Percentiles rank a stretch among this genome's conserved stretches.
phyloP scores from a whole-genome alignment of 805 yeast species.

The Pichia paraexigua region DNA sequence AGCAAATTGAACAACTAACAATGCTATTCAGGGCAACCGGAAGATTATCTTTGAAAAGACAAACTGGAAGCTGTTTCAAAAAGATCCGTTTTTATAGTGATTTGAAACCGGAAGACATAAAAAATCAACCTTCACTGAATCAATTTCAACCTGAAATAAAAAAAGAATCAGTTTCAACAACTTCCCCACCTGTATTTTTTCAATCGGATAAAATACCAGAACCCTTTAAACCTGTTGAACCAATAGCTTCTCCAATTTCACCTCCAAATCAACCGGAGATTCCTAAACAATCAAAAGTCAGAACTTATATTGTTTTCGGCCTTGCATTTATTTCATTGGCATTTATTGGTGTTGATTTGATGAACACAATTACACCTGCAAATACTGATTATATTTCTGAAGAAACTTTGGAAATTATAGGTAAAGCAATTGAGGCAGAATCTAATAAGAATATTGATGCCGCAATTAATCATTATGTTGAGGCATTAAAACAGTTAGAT shows the following conservation, averaged over 20 bases:
- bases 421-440: constrained; percentile 15
- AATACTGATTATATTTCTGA: constrained; percentile 10
- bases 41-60: not conserved
- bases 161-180: not conserved
- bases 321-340: not conserved
- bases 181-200: constrained; percentile 2
- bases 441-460: constrained; percentile 41
- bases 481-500: constrained; percentile 59
- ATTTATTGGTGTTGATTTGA: not conserved
- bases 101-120: not conserved
- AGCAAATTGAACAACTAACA: not conserved
- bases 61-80: not conserved
- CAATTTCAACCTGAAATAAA: constrained; percentile 1
- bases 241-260: not conserved
- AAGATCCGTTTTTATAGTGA: not conserved
- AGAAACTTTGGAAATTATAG: constrained; percentile 9
- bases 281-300: not conserved
- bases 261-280: not conserved
- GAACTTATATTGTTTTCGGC: not conserved
- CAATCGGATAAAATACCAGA: constrained; percentile 1
- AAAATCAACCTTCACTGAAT: constrained; percentile 3
- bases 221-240: not conserved
- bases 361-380: not conserved
- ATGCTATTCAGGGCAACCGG: not conserved
- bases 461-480: constrained; percentile 63